These are phyloP conservation scores for Chamaecrista fasciculata DNA, from an alignment of 306 rosid species.

Conservation along the genomic window DNA sequence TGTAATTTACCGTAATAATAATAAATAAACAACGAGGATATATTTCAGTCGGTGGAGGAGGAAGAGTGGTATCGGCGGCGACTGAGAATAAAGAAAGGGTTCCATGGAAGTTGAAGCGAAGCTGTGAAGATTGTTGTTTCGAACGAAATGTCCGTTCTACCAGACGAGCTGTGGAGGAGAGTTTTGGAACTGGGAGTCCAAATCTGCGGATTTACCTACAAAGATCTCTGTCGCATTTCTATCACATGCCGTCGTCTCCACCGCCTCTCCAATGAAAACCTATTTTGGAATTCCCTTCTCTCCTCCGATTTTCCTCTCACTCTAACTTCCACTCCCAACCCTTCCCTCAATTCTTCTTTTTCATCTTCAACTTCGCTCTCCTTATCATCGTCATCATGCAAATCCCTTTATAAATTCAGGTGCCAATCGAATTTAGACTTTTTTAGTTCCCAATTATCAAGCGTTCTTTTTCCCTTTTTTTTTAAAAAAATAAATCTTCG, in stretches of 20 bases:
- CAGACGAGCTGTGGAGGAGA: conserved; percentile 69
- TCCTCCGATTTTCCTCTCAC: conserved; percentile 47
- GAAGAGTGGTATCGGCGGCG: background rate
- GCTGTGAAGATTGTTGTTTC: background rate
- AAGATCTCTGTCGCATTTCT: conserved; percentile 69
- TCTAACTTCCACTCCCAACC: background rate
- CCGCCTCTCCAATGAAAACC: conserved; percentile 55
- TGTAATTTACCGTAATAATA: too few relatives aligned
- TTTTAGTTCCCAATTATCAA: background rate
- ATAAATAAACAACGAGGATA: too few relatives aligned
- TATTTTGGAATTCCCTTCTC: conserved; percentile 64
- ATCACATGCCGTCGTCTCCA: conserved; percentile 61
- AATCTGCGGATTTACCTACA: conserved; percentile 35
- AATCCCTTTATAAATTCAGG: conserved; percentile 59
- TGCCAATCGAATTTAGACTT: background rate
- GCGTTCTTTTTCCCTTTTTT: background rate
- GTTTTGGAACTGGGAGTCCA: conserved; percentile 59
- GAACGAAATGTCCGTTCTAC: conserved; percentile 41
- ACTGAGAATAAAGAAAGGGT: too few relatives aligned
- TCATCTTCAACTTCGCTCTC: conserved; percentile 4
- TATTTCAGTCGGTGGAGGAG: too few relatives aligned
- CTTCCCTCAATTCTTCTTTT: background rate
- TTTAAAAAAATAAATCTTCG: background rate
- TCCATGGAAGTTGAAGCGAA: background rate
- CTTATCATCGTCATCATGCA: conserved; percentile 21